Conservation (phyloP, 441 rosid species). For the Gossypium gossypioides region DNA sequence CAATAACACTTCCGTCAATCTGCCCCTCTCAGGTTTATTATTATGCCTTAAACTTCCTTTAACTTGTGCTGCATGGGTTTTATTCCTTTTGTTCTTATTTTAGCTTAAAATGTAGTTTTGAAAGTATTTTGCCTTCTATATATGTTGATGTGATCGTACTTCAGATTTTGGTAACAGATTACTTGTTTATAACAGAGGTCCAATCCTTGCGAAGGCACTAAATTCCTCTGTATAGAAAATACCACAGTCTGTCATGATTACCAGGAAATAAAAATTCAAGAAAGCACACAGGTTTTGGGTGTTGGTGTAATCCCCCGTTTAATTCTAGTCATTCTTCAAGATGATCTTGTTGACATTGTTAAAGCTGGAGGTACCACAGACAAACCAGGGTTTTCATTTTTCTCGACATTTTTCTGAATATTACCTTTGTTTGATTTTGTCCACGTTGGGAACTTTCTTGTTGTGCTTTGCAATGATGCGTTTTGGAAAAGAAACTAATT, state of each 20-base stretch:
- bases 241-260: slow-evolving; percentile 73
- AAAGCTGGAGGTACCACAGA: slow-evolving; percentile 81
- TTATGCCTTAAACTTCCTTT: background rate
- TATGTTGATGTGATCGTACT: background rate
- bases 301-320: slow-evolving; percentile 97
- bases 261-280: slow-evolving; percentile 96
- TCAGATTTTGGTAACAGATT: slow-evolving; percentile 6
- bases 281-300: slow-evolving; percentile 77
- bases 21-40: slow-evolving; percentile 80
- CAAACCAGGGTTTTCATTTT: slow-evolving; percentile 4
- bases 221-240: slow-evolving; percentile 58
- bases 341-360: slow-evolving; percentile 92
- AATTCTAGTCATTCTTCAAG: slow-evolving; percentile 61
- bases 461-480: background rate
- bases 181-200: slow-evolving; percentile 37
- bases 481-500: background rate
- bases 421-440: background rate
- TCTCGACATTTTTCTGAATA: background rate
- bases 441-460: background rate
- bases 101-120: background rate
- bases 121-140: background rate
- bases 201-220: slow-evolving; percentile 67
- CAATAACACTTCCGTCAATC: slow-evolving; percentile 60
- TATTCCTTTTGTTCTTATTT: slow-evolving; percentile 7
- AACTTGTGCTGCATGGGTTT: background rate